A percentile compares a stretch with the other conserved stretches of the same genome.
Conservation (phyloP, 139 green algal species). For the Raphidocelis subcapitata region DNA sequence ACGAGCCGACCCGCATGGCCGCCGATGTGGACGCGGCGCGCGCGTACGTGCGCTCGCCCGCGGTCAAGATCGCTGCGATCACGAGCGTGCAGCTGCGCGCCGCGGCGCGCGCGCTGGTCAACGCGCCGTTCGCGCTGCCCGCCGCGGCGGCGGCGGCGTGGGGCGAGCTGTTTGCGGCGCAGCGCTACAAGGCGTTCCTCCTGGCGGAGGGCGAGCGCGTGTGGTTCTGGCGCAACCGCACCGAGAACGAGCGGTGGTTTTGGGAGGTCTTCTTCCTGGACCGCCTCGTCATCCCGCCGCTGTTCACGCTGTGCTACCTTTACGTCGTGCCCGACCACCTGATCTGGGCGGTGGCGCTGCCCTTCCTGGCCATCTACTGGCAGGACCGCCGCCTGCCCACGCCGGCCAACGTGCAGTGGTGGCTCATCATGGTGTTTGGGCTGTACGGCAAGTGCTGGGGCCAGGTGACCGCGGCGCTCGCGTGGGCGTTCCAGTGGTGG, state of each 20-base stretch:
- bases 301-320: conserved; percentile 43
- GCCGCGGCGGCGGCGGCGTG: conserved; percentile 4
- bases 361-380: conserved; percentile 41
- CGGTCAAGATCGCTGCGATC: conserved; percentile 12
- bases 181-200: conserved; percentile 55
- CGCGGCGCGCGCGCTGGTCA: conserved; percentile 8
- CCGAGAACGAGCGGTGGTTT: conserved; percentile 65
- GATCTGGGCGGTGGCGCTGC: conserved; percentile 50
- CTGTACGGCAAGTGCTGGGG: conserved; percentile 42
- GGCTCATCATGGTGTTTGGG: conserved; percentile 53
- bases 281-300: conserved; percentile 28
- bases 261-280: conserved; percentile 56
- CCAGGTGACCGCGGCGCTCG: conserved; percentile 4
- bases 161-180: conserved; percentile 31
- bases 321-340: conserved; percentile 50
- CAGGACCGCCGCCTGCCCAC: conserved; percentile 34
- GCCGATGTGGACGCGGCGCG: conserved; percentile 20
- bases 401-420: conserved; percentile 52
- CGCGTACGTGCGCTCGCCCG: conserved; percentile 14
- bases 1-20: not conserved
- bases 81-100: conserved; percentile 9
- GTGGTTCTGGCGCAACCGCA: conserved; percentile 59
- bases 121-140: conserved; percentile 30
- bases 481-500: conserved; percentile 17
- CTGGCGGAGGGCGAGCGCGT: conserved; percentile 56